phyloP scores from a whole-genome alignment of 2,329 filamentous ascomycete species.

The Ambrosiella xylebori region DNA sequence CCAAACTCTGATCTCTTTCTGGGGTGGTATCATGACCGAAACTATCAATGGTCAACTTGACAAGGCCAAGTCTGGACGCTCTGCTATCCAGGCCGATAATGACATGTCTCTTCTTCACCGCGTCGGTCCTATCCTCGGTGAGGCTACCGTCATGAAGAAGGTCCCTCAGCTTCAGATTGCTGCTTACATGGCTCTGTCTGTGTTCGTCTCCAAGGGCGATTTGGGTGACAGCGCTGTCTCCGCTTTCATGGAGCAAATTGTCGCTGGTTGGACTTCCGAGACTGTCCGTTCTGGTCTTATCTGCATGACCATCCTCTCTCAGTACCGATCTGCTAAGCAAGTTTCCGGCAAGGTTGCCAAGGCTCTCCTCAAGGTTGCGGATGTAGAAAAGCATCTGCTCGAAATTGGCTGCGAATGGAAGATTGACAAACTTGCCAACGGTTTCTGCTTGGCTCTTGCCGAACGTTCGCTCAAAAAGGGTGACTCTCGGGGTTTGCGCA shows the following conservation, averaged over 20 bases:
- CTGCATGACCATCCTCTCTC: conserved; percentile 65
- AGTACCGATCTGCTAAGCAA: conserved; percentile 54
- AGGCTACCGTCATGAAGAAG: conserved; percentile 58
- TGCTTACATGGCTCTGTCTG: conserved; percentile 78
- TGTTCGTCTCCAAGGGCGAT: conserved; percentile 67
- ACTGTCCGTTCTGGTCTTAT: conserved; percentile 58
- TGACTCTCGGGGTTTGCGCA: conserved; percentile 36
- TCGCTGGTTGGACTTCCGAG: conserved; percentile 56
- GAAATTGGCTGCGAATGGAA: conserved; percentile 47
- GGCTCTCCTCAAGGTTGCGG: conserved; percentile 45
- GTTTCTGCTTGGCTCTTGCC: conserved; percentile 49
- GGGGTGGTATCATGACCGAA: conserved; percentile 77
- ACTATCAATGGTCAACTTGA: conserved; percentile 71
- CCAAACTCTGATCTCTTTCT: conserved; percentile 67
- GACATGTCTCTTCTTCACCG: conserved; percentile 59
- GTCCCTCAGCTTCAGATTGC: conserved; percentile 67
- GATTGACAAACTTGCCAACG: conserved; percentile 54
- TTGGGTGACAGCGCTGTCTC: conserved; percentile 68
- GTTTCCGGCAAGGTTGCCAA: conserved; percentile 55
- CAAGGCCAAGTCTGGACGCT: conserved; percentile 55
- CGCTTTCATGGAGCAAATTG: conserved; percentile 77
- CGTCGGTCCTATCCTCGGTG: conserved; percentile 53
- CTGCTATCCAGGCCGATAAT: conserved; percentile 59
- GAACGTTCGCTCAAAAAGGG: conserved; percentile 44
- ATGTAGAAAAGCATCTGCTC: conserved; percentile 40